Base-by-base conservation (phyloP, 176 grass and related monocot genomes). In the Themeda triandra region DNA sequence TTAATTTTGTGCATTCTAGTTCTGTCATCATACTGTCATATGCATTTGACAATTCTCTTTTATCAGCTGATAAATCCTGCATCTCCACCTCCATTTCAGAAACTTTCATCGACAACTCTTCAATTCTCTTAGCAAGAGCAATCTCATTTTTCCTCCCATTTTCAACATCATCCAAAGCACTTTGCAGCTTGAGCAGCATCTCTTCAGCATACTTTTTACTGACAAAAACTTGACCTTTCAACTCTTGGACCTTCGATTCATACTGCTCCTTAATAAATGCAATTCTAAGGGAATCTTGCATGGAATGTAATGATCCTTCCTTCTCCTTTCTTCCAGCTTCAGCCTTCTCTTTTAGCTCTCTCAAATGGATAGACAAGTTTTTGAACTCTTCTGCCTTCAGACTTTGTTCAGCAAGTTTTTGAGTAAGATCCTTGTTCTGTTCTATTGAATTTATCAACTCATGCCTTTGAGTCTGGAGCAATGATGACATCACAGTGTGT, bases 211-310 rank as follows among this genome's bases (percentile, higher is more conserved):
- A 94, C 42, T 96, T 93, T 85, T 96, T 94, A 37, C 90, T 96
- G 56, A 92, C 84, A 81, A 81, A 88, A 28, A 89, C 82, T 71
- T 94, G 96, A 81, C 89, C 88, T 85, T 94, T 99, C 32, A 99
- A 65, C 70, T 99, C 96, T 84, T 99, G 96, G 84, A 99, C 91
- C 80, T 94, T 99, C 1, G 91, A 91, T 86, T 99, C 96, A 71
- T 99, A 96, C 69, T 99, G 96, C 69, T 99, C 96, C 83, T 92
- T 99, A 63, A 99, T 94, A 75, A 99, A 99, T 80, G 88, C 96
- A 87, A 99, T 99, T 92, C 96, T 88, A 66, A 99, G 90, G 11
- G 96, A 98, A 72, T 95, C 96, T 41, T 94, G 92, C 71, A 91
- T 93, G 46, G 89, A 82, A 80, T 87, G 87, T 59, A 92, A 82